Evolutionary conservation across 306 rosid genomes (phyloP).

Genomic region (Mucuna pruriens): DNA sequence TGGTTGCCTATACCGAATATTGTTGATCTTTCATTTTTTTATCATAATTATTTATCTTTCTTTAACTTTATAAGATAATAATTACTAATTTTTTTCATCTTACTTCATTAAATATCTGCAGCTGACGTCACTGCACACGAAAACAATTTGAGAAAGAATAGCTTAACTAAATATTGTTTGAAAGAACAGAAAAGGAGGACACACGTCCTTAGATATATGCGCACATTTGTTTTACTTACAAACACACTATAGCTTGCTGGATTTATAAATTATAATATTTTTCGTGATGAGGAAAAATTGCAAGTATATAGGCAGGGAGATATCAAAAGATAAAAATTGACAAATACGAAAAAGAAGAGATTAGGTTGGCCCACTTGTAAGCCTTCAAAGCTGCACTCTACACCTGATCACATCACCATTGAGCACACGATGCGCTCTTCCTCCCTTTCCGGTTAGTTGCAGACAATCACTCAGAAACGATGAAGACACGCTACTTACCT

Average conservation of each 20-base stretch:
- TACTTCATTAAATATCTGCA: neutral
- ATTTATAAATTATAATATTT: neutral
- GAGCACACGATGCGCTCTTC: too few species aligned
- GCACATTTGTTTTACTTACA: neutral
- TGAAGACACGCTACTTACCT: slow-evolving; percentile 29
- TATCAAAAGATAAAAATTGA: slow-evolving; percentile 16
- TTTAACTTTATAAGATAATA: neutral
- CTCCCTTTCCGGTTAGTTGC: too few species aligned
- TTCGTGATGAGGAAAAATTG: slow-evolving; percentile 22
- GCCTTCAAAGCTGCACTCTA: neutral
- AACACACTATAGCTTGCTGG: neutral
- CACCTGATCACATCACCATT: neutral
- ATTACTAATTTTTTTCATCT: neutral
- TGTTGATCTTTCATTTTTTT: too few species aligned
- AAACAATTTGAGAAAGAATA: neutral
- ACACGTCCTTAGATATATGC: too few species aligned
- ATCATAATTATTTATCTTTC: too few species aligned
- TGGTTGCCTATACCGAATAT: too few species aligned
- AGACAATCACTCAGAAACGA: too few species aligned
- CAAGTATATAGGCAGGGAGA: neutral
- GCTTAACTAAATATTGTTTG: neutral
- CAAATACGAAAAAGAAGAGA: neutral
- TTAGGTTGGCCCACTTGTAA: neutral
- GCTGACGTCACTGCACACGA: slow-evolving; percentile 40
- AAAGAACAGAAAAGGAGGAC: neutral